Percentiles rank a stretch among this genome's conserved stretches.
Conservation (phyloP, 768 basidiomycete genomes). For the Dacryopinax spathularia region DNA sequence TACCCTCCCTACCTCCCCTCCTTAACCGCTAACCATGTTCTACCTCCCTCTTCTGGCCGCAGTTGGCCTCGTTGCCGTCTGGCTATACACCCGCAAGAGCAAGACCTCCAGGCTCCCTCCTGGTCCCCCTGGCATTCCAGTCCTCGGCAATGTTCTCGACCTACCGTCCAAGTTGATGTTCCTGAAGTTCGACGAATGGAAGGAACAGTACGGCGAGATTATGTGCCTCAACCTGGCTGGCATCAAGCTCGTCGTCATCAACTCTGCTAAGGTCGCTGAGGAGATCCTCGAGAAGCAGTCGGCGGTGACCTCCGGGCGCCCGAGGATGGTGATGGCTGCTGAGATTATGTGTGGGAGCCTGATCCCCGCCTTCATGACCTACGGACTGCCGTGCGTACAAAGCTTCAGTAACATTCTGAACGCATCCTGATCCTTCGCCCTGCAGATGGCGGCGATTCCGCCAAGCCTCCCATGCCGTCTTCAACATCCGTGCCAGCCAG, state of each 20-base stretch:
- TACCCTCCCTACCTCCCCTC: not conserved
- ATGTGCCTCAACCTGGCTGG: slow-evolving; percentile 1
- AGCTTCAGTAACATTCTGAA: not conserved
- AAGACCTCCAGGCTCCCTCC: not conserved
- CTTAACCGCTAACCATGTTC: too few species aligned
- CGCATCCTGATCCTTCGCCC: not conserved
- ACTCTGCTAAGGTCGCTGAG: not conserved
- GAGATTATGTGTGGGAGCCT: slow-evolving; percentile 1
- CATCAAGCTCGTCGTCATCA: not conserved
- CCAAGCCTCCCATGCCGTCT: not conserved
- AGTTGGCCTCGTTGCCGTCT: not conserved
- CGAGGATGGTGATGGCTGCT: slow-evolving; percentile 3
- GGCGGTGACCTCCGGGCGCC: not conserved
- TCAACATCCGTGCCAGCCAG: slow-evolving; percentile 1
- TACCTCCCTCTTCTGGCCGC: not conserved
- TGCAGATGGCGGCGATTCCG: not conserved
- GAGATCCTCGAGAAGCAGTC: slow-evolving; percentile 2
- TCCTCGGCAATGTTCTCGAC: slow-evolving; percentile 1
- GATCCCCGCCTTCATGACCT: slow-evolving; percentile 2
- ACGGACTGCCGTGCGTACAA: not conserved
- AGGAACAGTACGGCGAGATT: not conserved
- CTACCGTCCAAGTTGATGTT: not conserved
- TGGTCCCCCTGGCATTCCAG: not conserved
- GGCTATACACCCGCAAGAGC: not conserved
- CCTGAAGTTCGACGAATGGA: slow-evolving; percentile 3